Evolutionary conservation across 176 grass and related monocot genomes (phyloP).

Genomic region (Hordeum marinum): DNA sequence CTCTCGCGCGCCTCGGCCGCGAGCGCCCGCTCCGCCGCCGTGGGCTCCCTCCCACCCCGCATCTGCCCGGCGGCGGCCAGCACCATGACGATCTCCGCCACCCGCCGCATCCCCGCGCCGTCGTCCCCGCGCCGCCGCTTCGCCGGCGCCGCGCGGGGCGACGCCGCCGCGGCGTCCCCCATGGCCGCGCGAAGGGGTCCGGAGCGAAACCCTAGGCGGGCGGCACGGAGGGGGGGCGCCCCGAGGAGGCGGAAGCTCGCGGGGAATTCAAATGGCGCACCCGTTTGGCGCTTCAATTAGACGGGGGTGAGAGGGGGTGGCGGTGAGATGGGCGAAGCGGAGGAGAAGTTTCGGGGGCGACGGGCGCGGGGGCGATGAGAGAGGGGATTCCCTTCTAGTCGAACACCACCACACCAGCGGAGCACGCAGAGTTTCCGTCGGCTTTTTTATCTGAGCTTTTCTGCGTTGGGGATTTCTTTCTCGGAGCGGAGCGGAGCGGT

Average conservation of each 20-base stretch:
- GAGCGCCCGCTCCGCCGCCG: slow-evolving; percentile 73
- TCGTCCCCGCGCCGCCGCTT: slow-evolving; percentile 43
- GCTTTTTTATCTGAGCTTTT: not conserved
- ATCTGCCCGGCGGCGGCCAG: slow-evolving; percentile 71
- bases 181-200: not conserved
- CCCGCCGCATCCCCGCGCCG: slow-evolving; percentile 54
- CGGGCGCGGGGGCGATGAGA: slow-evolving; percentile 20
- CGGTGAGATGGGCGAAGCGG: slow-evolving; percentile 48
- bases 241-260: slow-evolving; percentile 17
- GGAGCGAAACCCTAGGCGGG: slow-evolving; percentile 35
- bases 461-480: not conserved
- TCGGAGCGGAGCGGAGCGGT: slow-evolving; percentile 18
- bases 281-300: slow-evolving; percentile 75
- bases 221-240: not conserved
- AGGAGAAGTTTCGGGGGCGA: slow-evolving; percentile 20
- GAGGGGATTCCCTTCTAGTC: slow-evolving; percentile 5
- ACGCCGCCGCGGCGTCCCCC: slow-evolving; percentile 32
- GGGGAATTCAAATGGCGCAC: slow-evolving; percentile 64
- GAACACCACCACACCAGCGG: too few species aligned
- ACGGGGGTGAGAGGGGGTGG: slow-evolving; percentile 28
- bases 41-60: slow-evolving; percentile 73
- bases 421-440: slow-evolving; percentile 6
- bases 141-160: slow-evolving; percentile 22
- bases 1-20: slow-evolving; percentile 73
- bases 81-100: slow-evolving; percentile 96